phyloP scores from a whole-genome alignment of 176 grass and related monocot species.

The Zea luxurians region DNA sequence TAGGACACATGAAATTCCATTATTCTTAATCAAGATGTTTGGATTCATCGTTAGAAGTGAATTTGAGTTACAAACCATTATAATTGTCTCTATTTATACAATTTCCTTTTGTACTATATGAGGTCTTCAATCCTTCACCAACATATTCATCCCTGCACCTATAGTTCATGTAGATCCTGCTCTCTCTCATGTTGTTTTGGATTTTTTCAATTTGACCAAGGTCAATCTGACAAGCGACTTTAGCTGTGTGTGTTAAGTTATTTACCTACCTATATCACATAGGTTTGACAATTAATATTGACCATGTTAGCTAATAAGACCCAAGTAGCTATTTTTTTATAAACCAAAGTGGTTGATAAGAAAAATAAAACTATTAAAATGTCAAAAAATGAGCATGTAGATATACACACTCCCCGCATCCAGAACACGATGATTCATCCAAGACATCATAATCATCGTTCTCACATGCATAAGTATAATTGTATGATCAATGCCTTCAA shows the following conservation, averaged over 20 bases:
- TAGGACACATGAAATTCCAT: slow-evolving; percentile 5
- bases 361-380: not conserved
- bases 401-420: too few species aligned
- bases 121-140: not conserved
- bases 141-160: slow-evolving; percentile 29
- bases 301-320: too few species aligned
- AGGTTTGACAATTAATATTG: too few species aligned
- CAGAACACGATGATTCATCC: too few species aligned
- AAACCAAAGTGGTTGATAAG: not conserved
- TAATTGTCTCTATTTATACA: not conserved
- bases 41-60: not conserved
- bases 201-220: slow-evolving; percentile 35
- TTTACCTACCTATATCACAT: slow-evolving; percentile 59
- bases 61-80: slow-evolving; percentile 5
- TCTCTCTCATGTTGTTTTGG: slow-evolving; percentile 40
- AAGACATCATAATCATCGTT: too few species aligned
- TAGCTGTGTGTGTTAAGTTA: slow-evolving; percentile 63
- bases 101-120: slow-evolving; percentile 24
- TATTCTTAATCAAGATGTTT: not conserved
- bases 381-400: not conserved
- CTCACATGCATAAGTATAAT: too few species aligned
- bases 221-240: slow-evolving; percentile 30
- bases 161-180: slow-evolving; percentile 55
- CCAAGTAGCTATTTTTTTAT: not conserved
- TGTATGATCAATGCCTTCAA: too few species aligned